Percentiles rank a stretch among this genome's conserved stretches.
Conservation (phyloP, 202 grass and related monocot genomes). For the Schoenoplectus tabernaemontani region DNA sequence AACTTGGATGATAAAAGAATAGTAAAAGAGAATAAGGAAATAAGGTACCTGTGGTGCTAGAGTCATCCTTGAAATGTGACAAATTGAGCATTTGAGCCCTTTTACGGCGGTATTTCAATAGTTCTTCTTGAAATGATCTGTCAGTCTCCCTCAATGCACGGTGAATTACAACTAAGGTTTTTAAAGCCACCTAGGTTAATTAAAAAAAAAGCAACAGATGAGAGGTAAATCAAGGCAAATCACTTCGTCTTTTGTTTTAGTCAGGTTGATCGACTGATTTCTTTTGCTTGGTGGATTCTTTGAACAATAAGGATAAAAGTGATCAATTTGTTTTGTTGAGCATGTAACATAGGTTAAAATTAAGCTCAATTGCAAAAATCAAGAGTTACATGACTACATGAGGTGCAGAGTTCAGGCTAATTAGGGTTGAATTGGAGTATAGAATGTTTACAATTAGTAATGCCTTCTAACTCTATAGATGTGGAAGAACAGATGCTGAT, state of each 20-base stretch:
- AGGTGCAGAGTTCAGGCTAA: background rate
- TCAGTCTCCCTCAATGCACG: slow-evolving; percentile 40
- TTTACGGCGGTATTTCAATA: slow-evolving; percentile 6
- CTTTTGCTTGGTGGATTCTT: background rate
- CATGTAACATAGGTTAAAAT: background rate
- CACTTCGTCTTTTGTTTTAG: background rate
- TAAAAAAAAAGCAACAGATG: background rate
- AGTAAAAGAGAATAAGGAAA: background rate
- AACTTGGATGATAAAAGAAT: background rate
- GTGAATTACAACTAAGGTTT: slow-evolving; percentile 41
- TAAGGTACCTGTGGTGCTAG: slow-evolving; percentile 30
- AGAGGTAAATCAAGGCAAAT: background rate
- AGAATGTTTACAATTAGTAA: too few relatives aligned
- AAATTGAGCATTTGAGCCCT: slow-evolving; percentile 35
- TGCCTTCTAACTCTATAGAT: too few relatives aligned
- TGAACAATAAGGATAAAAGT: background rate
- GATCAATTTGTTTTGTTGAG: background rate
- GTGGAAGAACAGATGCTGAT: too few relatives aligned
- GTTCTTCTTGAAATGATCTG: slow-evolving; percentile 29
- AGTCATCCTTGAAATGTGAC: slow-evolving; percentile 47
- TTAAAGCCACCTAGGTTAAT: slow-evolving; percentile 31
- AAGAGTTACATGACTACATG: too few relatives aligned
- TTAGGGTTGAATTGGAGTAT: background rate
- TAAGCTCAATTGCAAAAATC: background rate
- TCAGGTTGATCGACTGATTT: background rate